Percentiles rank a stretch among this genome's conserved stretches.
phyloP scores from a whole-genome alignment of 306 rosid species.

The Dicorynia guianensis region DNA sequence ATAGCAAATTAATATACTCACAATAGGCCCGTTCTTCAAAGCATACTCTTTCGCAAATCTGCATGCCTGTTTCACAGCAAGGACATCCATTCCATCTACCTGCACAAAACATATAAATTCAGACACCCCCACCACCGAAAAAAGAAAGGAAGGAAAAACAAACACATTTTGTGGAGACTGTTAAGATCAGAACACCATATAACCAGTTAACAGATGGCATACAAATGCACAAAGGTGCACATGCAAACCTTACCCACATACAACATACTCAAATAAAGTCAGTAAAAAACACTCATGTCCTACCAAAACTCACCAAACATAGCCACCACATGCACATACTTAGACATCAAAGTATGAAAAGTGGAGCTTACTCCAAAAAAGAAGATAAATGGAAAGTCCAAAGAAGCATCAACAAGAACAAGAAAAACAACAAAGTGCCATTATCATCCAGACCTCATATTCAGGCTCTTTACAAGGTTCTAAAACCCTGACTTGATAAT shows the following conservation, averaged over 20 bases:
- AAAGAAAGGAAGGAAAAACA: too few species aligned
- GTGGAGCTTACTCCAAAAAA: not conserved
- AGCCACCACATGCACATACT: conserved; percentile 12
- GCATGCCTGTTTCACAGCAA: conserved; percentile 94
- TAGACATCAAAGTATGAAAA: conserved; percentile 25
- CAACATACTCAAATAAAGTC: not conserved
- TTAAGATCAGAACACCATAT: not conserved
- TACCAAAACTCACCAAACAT: conserved; percentile 14
- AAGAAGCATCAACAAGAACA: conserved; percentile 24
- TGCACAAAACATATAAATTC: conserved; percentile 44
- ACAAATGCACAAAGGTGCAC: conserved; percentile 16
- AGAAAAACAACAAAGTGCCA: conserved; percentile 4
- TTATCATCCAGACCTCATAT: not conserved
- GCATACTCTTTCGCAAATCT: conserved; percentile 85
- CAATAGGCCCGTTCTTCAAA: conserved; percentile 91
- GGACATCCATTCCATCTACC: conserved; percentile 94
- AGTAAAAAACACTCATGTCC: conserved; percentile 8
- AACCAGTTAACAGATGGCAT: conserved; percentile 17
- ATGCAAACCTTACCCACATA: not conserved
- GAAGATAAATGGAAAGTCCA: not conserved
- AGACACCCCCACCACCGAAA: not conserved
- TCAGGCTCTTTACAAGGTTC: not conserved
- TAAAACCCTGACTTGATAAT: too few species aligned
- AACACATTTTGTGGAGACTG: too few species aligned
- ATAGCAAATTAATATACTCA: conserved; percentile 51